These are phyloP conservation scores for Phytophthora lateralis DNA, from an alignment of 352 stramenopile species.

Conservation along the genomic window DNA sequence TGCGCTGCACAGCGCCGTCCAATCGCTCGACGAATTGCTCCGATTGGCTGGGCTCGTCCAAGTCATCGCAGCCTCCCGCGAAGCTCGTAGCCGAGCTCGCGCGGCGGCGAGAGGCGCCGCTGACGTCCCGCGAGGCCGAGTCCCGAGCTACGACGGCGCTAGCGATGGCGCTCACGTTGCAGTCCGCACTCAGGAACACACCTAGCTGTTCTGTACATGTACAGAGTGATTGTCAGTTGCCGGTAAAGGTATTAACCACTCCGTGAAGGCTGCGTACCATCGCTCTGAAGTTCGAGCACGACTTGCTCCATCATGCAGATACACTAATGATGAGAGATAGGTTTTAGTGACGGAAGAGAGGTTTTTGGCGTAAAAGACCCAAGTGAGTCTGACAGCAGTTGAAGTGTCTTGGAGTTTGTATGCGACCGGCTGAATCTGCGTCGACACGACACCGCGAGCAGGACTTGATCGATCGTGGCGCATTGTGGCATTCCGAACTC, in stretches of 20 bases:
- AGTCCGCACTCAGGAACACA: constrained; percentile 75
- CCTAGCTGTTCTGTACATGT: constrained; percentile 59
- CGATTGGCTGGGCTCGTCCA: constrained; percentile 52
- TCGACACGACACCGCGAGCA: neutral
- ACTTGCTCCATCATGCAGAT: constrained; percentile 67
- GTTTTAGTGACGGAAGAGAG: constrained; percentile 14
- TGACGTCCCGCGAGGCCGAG: constrained; percentile 43
- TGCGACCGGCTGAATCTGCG: constrained; percentile 20
- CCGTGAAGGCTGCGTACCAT: constrained; percentile 45
- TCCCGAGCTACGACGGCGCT: constrained; percentile 78
- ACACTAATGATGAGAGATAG: constrained; percentile 27
- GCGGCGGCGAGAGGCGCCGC: constrained; percentile 18
- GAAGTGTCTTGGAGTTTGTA: constrained; percentile 38
- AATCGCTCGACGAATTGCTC: constrained; percentile 80
- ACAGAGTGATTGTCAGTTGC: constrained; percentile 9
- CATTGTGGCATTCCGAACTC: constrained; percentile 9
- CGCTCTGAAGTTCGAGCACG: constrained; percentile 73
- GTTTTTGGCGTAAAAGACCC: constrained; percentile 8
- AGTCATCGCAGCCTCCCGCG: constrained; percentile 12
- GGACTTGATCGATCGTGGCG: constrained; percentile 1
- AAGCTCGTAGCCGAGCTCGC: constrained; percentile 12
- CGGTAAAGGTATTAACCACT: neutral
- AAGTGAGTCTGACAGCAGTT: constrained; percentile 7
- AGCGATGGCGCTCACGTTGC: constrained; percentile 79
- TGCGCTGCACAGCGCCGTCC: constrained; percentile 64